Base-by-base conservation (phyloP, 2,329 filamentous ascomycete species). In the Paramyrothecium sp. region DNA sequence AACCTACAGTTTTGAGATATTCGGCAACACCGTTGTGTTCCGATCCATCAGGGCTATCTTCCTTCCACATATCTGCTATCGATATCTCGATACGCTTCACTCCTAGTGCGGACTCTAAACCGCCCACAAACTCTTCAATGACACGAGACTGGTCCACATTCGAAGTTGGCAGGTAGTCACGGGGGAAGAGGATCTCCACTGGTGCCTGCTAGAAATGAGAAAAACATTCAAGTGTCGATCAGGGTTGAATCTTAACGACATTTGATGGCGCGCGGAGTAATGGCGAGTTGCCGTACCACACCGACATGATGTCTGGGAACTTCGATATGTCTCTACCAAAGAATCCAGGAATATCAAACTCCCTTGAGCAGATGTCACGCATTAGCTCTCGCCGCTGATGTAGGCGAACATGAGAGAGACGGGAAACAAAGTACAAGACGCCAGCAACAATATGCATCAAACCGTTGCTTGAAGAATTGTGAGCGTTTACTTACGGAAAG, bases 321-420 rank as follows among this genome's bases (percentile, higher is more conserved):
- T 30, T 44, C 17, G 54, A 41, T n/a, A 56, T 51, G 38, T 52
- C 54, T 21, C 26, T 12, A 3, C 47, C 54, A 51, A 56, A 56
- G 54, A 56, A 56, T 2, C 38, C 54, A 21, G 54, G 48, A 46
- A 56, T 56, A n/a, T 51, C 54, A 22, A 56, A 56, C 48, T 56
- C 19, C 13, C 47, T 56, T 21, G 8, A 21, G 12, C 5, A 49
- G 12, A 13, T 49, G 17, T 4, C 17, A 8, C 12, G 47, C 47
- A 46, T 46, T 46, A n/a, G 17, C 20, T 46, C 41, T 46, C 17
- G 5, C 5, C 17, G 7, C 17, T 4, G 13, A 12, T 5, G 21
- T 49, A 13, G 17, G 20, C 5, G n/a, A 30, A 10, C 5, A 30
- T 30, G 4, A 10, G 10, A 30, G 26, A 30, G 26, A 30, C 5